Evolutionary conservation across 208 protist species (phyloP).

Genomic region (Kentomonas sorsogonicus): DNA sequence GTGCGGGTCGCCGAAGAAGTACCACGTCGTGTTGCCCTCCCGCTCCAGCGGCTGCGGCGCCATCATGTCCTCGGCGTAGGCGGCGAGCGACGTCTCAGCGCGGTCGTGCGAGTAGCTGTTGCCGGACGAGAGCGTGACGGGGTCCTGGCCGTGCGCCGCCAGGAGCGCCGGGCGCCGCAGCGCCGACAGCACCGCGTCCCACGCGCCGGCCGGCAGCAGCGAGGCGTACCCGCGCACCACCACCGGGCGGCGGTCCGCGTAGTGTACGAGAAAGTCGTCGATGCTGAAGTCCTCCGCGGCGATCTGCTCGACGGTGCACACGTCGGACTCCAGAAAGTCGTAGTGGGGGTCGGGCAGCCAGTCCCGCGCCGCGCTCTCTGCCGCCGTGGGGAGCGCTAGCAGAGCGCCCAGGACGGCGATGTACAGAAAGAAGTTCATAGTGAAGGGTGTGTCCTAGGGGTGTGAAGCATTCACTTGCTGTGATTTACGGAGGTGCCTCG

Average conservation of each 20-base stretch:
- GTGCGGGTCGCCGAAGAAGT: slow-evolving; percentile 38
- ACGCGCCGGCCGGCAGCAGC: too few relatives aligned
- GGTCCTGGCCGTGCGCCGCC: slow-evolving; percentile 20
- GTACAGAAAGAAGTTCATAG: too few relatives aligned
- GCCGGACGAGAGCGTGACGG: slow-evolving; percentile 27
- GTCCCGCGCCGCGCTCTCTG: background rate
- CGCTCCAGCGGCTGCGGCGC: slow-evolving; percentile 11
- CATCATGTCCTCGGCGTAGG: slow-evolving; percentile 20
- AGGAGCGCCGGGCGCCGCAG: slow-evolving; percentile 18
- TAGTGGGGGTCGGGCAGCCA: slow-evolving; percentile 11
- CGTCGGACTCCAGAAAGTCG: slow-evolving; percentile 12
- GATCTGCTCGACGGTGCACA: slow-evolving; percentile 28
- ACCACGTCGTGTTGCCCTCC: slow-evolving; percentile 23
- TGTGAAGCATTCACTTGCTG: too few relatives aligned
- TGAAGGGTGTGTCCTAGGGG: too few relatives aligned
- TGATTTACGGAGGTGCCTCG: too few relatives aligned
- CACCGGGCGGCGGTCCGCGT: slow-evolving; percentile 21
- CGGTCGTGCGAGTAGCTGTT: slow-evolving; percentile 43
- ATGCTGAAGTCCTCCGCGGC: slow-evolving; percentile 10
- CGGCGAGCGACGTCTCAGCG: slow-evolving; percentile 6
- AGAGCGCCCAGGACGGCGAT: background rate
- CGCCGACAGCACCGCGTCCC: too few relatives aligned
- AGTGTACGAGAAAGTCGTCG: slow-evolving; percentile 16
- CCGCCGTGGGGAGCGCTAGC: background rate
- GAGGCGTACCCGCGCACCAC: too few relatives aligned